Evolutionary conservation across 257 asterid genomes (phyloP), one percentile per base, ranked within the genome.

Genomic region (Ligustrum vulgare): DNA sequence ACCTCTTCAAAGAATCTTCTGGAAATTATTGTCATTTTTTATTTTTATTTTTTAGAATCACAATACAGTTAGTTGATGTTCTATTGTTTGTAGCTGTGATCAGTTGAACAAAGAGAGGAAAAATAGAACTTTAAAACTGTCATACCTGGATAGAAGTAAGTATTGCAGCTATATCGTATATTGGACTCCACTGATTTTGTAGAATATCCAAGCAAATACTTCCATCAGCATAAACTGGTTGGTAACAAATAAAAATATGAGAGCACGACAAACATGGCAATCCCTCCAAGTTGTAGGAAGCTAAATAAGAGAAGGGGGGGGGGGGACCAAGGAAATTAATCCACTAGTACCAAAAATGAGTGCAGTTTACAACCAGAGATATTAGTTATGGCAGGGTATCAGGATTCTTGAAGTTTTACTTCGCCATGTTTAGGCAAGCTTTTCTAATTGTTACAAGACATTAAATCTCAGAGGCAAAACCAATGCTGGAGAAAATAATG

Each of bases 121-220:
- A 32, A 58, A 39, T 33, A n/a, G 0, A 1, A 25, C 0, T 6
- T 18, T 13, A 5, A 11, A 76, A 72, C 79, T 7, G 60, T 13
- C 5, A 33, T 83, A 93, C 98, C 98, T 93, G 98, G 75, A 93
- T 89, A 70, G 98, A 93, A 79, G 98, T 93, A 66, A 93, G 98
- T 79, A 93, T 91, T 67, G 98, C 98, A 51, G 98, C 98, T 31
- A 93, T 97, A 71, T 93, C 98, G 78, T 93, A 93, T 67, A 93
- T 93, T 25, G 98, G 98, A 80, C 98, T 93, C 98, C 98, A 93
- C 70, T 92, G 98, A 70, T 92, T 92, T 87, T 92, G 98, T 88
- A 92, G 84, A 73, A 92, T 92, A 80, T 93, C 97, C 89, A 93
- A 77, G 88, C 98, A 93, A 73, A 93, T 93, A 80, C 98, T 93